Evolutionary conservation across 208 protist species (phyloP), one percentile per base, ranked within the genome.

Genomic region (Angomonas deanei): DNA sequence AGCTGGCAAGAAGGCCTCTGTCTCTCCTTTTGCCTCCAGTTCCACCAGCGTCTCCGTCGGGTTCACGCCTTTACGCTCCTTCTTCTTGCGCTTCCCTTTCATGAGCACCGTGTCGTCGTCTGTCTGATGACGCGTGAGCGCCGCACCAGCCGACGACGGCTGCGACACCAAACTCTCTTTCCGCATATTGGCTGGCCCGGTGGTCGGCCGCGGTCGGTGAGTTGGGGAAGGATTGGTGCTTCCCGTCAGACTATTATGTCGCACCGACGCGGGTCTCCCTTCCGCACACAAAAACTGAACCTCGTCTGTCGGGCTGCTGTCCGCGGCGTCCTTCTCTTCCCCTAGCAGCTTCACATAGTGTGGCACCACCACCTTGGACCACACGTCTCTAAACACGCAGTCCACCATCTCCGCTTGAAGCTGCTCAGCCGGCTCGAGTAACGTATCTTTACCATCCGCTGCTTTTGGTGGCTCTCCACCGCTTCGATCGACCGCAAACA

Each of bases 21-120:
- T 67, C 5, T 80, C 80, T 27, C 69, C 60, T 2, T 53, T 57
- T n/a, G 61, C 61, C 55, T 80, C 79, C n/a, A 77, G 78, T 39
- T 81, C 76, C 74, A 81, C 76, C 61, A 92, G 46, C 46, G 61
- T 71, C 13, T 54, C n/a, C n/a, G n/a, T n/a, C n/a, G n/a, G n/a
- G n/a, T n/a, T n/a, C n/a, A n/a, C n/a, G n/a, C n/a, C n/a, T n/a
- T n/a, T n/a, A n/a, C n/a, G n/a, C n/a, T n/a, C n/a, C n/a, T n/a
- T n/a, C n/a, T n/a, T n/a, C n/a, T n/a, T n/a, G n/a, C n/a, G n/a
- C n/a, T n/a, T n/a, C n/a, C n/a, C n/a, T n/a, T n/a, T n/a, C n/a
- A n/a, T n/a, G 15, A 50, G 42, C 42, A 50, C 42, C 17, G 42
- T 50, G 19, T 50, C 42, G 17, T 50, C 42, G 17, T 50, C 42